Evolutionary conservation across 371 early-diverging fungal genomes (phyloP).

Genomic region (Rhizopus sp.): DNA sequence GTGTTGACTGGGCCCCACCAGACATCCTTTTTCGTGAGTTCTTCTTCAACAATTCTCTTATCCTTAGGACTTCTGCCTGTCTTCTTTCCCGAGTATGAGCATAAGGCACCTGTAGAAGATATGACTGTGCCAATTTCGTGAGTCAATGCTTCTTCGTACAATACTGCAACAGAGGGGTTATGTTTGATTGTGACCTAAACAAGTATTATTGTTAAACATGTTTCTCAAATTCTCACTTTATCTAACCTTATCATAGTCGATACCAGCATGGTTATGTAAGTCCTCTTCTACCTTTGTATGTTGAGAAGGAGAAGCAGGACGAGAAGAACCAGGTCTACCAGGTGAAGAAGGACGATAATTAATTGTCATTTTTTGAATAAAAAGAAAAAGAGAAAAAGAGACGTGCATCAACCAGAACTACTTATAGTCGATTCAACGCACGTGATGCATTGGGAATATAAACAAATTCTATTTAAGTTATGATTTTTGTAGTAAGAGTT

Average conservation of each 20-base stretch:
- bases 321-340: constrained; percentile 39
- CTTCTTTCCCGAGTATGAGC: constrained; percentile 90
- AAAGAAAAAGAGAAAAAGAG: constrained; percentile 3
- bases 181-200: constrained; percentile 61
- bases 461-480: no score
- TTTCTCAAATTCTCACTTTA: background rate
- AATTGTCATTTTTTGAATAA: background rate
- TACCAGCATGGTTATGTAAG: constrained; percentile 53
- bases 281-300: constrained; percentile 56
- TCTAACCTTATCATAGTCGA: constrained; percentile 55
- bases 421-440: no score
- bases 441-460: no score
- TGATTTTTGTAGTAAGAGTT: no score
- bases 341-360: constrained; percentile 37
- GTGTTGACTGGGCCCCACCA: constrained; percentile 98
- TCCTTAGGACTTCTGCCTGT: constrained; percentile 91
- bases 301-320: constrained; percentile 13
- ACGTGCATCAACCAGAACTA: no score
- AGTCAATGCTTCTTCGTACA: constrained; percentile 94
- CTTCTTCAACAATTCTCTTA: constrained; percentile 96
- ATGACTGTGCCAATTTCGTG: constrained; percentile 89
- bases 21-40: constrained; percentile 75
- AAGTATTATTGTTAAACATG: background rate
- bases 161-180: constrained; percentile 79
- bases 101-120: constrained; percentile 91